Evolutionary conservation across 495 filamentous ascomycete species (phyloP), one percentile per base, ranked within the genome.

Genomic region (Lophiostoma macrostomum): DNA sequence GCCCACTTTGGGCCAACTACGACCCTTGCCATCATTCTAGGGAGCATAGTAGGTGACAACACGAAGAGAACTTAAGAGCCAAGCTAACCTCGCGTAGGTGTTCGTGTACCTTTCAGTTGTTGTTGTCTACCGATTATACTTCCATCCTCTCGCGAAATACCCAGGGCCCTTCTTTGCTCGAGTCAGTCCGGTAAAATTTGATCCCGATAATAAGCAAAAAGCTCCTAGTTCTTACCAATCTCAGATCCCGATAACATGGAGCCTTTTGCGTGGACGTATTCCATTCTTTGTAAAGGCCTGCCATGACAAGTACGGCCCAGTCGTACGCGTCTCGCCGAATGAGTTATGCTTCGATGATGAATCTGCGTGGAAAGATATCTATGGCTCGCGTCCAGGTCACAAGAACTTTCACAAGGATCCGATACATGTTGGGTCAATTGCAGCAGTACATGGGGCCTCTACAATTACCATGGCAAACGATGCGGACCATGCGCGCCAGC

Each of bases 351-450:
- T 60, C 38, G 44, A 54, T 24, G 36, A 47, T 24, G 50, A 37
- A n/a, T 39, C 45, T 27, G 57, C 57, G 0, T 60, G 50, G 50
- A 54, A 55, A 37, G 57, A 60, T 18, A 60, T 60, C n/a, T 60
- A 60, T 31, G 42, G 45, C n/a, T 49, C 42, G 16, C 41, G 56
- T 3, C 51, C 51, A 20, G 49, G 56, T 11, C 42, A 46, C 28
- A 42, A 50, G 31, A 45, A 50, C 35, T 50, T 48, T 37, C 34
- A 50, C 29, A 52, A 49, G 28, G 37, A 50, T 39, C 35, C 34
- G 11, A 43, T 56, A 2, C 44, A 56, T 16, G 53, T 43, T 12
- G 48, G 56, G 30, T 45, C 32, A 20, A 52, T 44, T 45, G 29
- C 43, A 36, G 23, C 53, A 16, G 45, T 42, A 1, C 44, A 49